Evolutionary conservation across 805 yeast species (phyloP).

Genomic region (Cephaloascus fragrans): DNA sequence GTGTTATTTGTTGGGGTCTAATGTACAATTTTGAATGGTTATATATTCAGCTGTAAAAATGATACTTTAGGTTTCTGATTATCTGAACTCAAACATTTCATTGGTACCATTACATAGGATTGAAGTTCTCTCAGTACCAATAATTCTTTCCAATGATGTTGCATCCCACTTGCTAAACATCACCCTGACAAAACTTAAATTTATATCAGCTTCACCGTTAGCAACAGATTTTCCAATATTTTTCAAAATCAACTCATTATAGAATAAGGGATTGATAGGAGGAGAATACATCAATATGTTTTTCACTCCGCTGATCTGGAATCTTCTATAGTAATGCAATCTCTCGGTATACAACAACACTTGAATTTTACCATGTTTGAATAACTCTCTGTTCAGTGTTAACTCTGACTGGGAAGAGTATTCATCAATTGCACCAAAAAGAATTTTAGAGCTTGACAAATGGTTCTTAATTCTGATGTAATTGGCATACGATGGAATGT

Average conservation of each 20-base stretch:
- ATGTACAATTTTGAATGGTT: not conserved
- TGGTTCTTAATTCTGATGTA: conserved; percentile 70
- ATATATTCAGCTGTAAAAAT: no score
- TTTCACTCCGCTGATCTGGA: conserved; percentile 76
- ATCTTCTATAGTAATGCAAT: conserved; percentile 85
- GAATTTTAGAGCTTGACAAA: conserved; percentile 49
- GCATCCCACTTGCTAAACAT: conserved; percentile 77
- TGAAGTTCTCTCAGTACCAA: conserved; percentile 68
- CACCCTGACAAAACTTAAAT: conserved; percentile 38
- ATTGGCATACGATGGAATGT: conserved; percentile 82
- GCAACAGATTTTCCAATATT: conserved; percentile 58
- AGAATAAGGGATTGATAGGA: conserved; percentile 80
- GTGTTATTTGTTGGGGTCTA: not conserved
- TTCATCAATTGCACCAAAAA: conserved; percentile 72
- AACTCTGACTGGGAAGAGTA: conserved; percentile 68
- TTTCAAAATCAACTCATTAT: conserved; percentile 63
- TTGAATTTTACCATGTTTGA: conserved; percentile 51
- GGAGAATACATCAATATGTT: conserved; percentile 73
- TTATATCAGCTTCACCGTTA: conserved; percentile 39
- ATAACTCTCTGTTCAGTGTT: conserved; percentile 60
- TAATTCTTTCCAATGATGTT: conserved; percentile 68
- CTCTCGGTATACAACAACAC: conserved; percentile 88
- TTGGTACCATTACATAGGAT: conserved; percentile 57
- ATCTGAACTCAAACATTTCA: conserved; percentile 69
- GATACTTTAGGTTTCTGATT: no score